phyloP scores from a whole-genome alignment of 2,329 filamentous ascomycete genomes.

The Triangularia setosa region DNA sequence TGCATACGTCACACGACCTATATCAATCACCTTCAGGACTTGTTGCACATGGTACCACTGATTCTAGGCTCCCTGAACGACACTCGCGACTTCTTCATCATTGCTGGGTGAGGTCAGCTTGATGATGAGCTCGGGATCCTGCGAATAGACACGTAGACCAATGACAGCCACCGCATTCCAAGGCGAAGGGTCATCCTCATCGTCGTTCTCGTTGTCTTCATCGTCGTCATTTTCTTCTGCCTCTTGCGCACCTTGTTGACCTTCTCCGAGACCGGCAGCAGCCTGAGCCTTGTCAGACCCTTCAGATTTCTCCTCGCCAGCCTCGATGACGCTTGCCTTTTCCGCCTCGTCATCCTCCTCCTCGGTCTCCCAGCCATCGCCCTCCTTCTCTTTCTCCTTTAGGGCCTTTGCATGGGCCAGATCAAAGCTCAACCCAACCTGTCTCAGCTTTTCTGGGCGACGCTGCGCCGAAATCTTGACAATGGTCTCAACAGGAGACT shows the following conservation, averaged over 20 bases:
- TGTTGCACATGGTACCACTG: not conserved
- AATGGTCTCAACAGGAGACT: conserved; percentile 51
- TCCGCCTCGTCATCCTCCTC: conserved; percentile 7
- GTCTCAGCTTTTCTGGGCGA: conserved; percentile 55
- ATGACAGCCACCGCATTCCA: conserved; percentile 42
- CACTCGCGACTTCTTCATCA: conserved; percentile 28
- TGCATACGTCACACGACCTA: not conserved
- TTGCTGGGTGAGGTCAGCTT: conserved; percentile 32
- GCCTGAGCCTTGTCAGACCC: not conserved
- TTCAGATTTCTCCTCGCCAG: not conserved
- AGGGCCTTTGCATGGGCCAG: conserved; percentile 56
- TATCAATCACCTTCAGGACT: not conserved
- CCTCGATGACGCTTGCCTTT: not conserved
- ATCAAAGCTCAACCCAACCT: conserved; percentile 57
- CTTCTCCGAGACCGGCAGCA: not conserved
- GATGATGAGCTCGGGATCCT: conserved; percentile 33
- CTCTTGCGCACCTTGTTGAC: not conserved
- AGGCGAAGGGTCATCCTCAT: conserved; percentile 19
- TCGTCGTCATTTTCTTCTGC: conserved; percentile 9
- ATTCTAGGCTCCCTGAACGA: conserved; percentile 8
- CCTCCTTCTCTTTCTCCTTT: conserved; percentile 34
- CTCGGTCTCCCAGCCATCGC: not conserved
- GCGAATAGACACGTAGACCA: conserved; percentile 38
- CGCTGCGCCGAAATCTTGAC: conserved; percentile 48
- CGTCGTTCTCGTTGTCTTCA: conserved; percentile 15